These are phyloP conservation scores for Cryphonectria nitschkei DNA, from an alignment of 2,329 filamentous ascomycete genomes.

Conservation along the genomic window DNA sequence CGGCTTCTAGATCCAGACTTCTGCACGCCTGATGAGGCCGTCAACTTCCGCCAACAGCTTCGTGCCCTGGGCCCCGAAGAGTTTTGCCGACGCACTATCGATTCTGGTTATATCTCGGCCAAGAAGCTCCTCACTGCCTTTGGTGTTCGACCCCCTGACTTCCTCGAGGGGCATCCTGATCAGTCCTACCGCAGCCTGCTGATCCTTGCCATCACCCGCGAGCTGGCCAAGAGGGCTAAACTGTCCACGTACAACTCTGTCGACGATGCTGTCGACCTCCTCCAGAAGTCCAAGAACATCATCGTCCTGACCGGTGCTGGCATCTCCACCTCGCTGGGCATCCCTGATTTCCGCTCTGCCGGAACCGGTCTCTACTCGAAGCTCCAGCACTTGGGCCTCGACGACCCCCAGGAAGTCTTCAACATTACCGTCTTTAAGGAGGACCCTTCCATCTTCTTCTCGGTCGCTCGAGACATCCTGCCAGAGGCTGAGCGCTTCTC, in stretches of 20 bases:
- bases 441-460: slow-evolving; percentile 89
- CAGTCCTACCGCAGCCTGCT: slow-evolving; percentile 76
- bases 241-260: slow-evolving; percentile 80
- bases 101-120: slow-evolving; percentile 70
- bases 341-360: slow-evolving; percentile 95
- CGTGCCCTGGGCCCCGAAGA: slow-evolving; percentile 76
- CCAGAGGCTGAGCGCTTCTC: slow-evolving; percentile 80
- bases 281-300: slow-evolving; percentile 78
- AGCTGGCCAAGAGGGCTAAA: slow-evolving; percentile 81
- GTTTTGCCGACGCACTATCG: slow-evolving; percentile 75
- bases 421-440: slow-evolving; percentile 85
- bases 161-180: slow-evolving; percentile 74
- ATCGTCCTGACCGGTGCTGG: slow-evolving; percentile 94
- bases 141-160: slow-evolving; percentile 72
- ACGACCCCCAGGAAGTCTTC: slow-evolving; percentile 93
- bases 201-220: slow-evolving; percentile 75
- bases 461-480: slow-evolving; percentile 86
- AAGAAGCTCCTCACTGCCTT: slow-evolving; percentile 89
- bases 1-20: slow-evolving; percentile 47
- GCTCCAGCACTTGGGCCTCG: slow-evolving; percentile 74
- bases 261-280: slow-evolving; percentile 80
- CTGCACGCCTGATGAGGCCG: slow-evolving; percentile 71
- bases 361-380: slow-evolving; percentile 90
- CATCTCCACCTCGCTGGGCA: slow-evolving; percentile 94
- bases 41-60: slow-evolving; percentile 69